These are phyloP conservation scores for Coccomyxa sp. DNA, from an alignment of 139 green algal genomes.

Conservation along the genomic window DNA sequence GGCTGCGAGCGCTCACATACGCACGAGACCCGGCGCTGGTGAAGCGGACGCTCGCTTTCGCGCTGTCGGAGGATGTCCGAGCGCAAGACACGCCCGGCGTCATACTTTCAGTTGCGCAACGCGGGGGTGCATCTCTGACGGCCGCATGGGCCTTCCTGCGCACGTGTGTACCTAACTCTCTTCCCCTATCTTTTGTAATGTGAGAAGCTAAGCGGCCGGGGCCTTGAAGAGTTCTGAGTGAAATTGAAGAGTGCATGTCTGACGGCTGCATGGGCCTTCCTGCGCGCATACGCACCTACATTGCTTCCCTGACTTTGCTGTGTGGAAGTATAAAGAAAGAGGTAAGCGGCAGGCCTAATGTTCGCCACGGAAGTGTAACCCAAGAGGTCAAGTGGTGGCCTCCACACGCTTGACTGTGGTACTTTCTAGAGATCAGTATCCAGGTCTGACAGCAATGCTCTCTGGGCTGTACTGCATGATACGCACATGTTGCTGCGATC, in stretches of 20 bases:
- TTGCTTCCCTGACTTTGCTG: not conserved
- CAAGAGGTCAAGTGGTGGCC: not conserved
- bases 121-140: not conserved
- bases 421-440: too few relatives aligned
- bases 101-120: not conserved
- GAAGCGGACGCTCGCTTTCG: conserved; percentile 18
- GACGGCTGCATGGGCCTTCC: not conserved
- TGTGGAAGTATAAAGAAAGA: not conserved
- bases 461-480: too few relatives aligned
- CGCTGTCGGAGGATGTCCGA: conserved; percentile 18
- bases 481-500: not conserved
- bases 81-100: conserved; percentile 24
- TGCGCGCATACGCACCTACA: not conserved
- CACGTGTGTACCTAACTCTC: not conserved
- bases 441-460: too few relatives aligned
- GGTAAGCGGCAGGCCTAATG: not conserved
- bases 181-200: not conserved
- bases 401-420: not conserved
- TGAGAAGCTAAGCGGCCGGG: not conserved
- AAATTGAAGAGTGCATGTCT: not conserved
- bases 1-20: conserved; percentile 33
- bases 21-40: not conserved
- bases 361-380: not conserved
- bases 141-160: conserved; percentile 19
- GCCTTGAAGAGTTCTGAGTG: not conserved